Evolutionary conservation across 495 filamentous ascomycete species (phyloP).

Genomic region (Lasiosphaeriaceae sp.): DNA sequence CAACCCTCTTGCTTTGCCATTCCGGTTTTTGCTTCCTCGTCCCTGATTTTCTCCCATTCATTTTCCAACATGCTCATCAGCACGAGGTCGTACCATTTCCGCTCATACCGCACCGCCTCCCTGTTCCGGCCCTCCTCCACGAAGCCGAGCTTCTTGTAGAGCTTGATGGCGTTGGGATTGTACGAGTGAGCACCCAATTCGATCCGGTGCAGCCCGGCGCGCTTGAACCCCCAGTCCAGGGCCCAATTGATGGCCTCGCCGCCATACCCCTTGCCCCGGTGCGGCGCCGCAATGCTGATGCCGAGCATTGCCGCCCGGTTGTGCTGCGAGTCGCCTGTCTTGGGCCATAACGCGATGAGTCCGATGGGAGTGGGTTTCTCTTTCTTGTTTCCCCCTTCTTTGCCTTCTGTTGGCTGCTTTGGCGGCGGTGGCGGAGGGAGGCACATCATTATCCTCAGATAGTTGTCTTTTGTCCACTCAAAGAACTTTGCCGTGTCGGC

Average conservation of each 20-base stretch:
- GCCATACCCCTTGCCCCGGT: conserved; percentile 51
- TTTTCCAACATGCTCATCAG: conserved; percentile 42
- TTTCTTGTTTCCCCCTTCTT: too few relatives aligned
- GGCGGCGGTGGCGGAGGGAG: conserved; percentile 15
- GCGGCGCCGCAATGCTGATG: conserved; percentile 32
- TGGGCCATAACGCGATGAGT: conserved; percentile 26
- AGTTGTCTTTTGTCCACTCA: conserved; percentile 25
- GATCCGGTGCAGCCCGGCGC: conserved; percentile 46
- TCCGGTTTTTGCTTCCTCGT: too few relatives aligned
- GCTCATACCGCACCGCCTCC: conserved; percentile 39
- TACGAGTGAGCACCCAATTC: conserved; percentile 37
- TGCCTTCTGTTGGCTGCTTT: background rate
- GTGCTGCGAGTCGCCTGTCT: conserved; percentile 20
- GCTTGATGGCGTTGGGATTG: conserved; percentile 38
- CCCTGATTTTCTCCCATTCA: conserved; percentile 38
- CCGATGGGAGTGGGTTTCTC: conserved; percentile 13
- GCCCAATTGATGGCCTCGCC: conserved; percentile 50
- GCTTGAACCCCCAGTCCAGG: conserved; percentile 45
- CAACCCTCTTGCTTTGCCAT: too few relatives aligned
- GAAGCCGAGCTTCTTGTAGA: conserved; percentile 50
- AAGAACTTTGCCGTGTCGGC: conserved; percentile 10
- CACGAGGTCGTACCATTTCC: conserved; percentile 43
- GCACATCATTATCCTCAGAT: conserved; percentile 40
- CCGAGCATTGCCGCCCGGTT: conserved; percentile 43
- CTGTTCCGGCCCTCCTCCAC: conserved; percentile 44